These are phyloP conservation scores for Chrysopogon serrulatus DNA, from an alignment of 176 grass and related monocot species.

Conservation along the genomic window DNA sequence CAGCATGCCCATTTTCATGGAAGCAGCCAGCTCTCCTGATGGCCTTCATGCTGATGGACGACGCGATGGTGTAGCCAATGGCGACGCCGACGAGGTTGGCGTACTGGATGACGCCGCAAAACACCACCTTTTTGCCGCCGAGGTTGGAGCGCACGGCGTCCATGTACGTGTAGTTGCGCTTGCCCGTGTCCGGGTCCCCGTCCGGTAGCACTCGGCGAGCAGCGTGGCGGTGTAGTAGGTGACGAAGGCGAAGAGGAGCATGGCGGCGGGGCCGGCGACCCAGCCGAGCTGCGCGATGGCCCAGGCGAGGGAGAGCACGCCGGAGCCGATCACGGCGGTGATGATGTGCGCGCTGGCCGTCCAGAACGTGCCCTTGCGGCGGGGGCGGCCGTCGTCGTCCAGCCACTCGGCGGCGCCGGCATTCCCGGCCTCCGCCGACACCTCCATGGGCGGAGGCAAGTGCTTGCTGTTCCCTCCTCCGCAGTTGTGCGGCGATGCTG, in stretches of 20 bases:
- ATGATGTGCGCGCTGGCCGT: conserved; percentile 94
- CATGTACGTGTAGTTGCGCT: conserved; percentile 97
- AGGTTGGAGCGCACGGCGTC: conserved; percentile 84
- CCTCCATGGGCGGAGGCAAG: not conserved
- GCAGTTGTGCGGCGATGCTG: not conserved
- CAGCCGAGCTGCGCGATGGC: conserved; percentile 92
- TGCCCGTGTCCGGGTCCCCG: conserved; percentile 65
- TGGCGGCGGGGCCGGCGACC: conserved; percentile 70
- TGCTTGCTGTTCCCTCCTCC: not conserved
- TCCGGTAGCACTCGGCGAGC: conserved; percentile 84
- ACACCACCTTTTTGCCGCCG: conserved; percentile 32
- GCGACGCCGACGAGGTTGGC: conserved; percentile 48
- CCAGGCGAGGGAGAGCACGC: conserved; percentile 86
- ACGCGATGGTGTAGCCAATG: conserved; percentile 46
- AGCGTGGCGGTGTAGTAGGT: conserved; percentile 91
- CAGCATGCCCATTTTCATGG: conserved; percentile 6
- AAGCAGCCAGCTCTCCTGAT: conserved; percentile 29
- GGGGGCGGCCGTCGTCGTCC: conserved; percentile 59
- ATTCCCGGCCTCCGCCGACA: not conserved
- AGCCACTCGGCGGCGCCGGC: not conserved
- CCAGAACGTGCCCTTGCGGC: conserved; percentile 63
- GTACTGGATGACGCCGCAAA: conserved; percentile 50
- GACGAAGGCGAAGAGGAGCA: conserved; percentile 85
- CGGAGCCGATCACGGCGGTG: conserved; percentile 90
- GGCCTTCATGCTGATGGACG: conserved; percentile 43